Evolutionary conservation across 2,329 filamentous ascomycete genomes (phyloP).

Genomic region (Fusarium sp.): DNA sequence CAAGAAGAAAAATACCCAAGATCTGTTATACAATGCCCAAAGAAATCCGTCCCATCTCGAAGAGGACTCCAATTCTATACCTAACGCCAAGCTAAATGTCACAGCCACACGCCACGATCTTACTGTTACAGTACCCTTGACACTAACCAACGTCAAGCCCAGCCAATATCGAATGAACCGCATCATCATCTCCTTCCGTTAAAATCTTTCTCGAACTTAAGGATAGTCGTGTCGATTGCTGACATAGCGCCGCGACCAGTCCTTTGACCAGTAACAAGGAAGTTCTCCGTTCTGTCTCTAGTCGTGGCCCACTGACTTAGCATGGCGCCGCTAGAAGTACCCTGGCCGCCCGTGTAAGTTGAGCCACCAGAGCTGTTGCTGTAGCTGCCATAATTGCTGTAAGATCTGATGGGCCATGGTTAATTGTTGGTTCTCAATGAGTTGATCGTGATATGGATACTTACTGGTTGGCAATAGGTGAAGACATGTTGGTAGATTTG

Average conservation of each 20-base stretch:
- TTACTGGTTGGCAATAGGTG: slow-evolving; percentile 24
- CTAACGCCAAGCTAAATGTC: slow-evolving; percentile 29
- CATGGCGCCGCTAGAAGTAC: slow-evolving; percentile 6
- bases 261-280: slow-evolving; percentile 23
- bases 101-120: slow-evolving; percentile 18
- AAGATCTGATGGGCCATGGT: slow-evolving; percentile 13
- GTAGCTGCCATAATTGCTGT: neutral
- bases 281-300: slow-evolving; percentile 22
- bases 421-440: neutral
- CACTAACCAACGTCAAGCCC: neutral
- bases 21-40: slow-evolving; percentile 24
- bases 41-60: neutral
- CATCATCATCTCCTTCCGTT: neutral
- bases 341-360: slow-evolving; percentile 29
- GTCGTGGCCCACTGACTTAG: slow-evolving; percentile 23
- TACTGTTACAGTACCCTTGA: neutral
- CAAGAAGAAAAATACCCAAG: neutral
- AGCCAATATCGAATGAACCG: neutral
- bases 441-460: neutral
- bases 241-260: slow-evolving; percentile 20
- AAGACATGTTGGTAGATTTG: slow-evolving; percentile 19
- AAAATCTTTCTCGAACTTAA: slow-evolving; percentile 24
- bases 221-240: slow-evolving; percentile 11
- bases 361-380: slow-evolving; percentile 14
- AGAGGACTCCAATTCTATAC: slow-evolving; percentile 17